A percentile compares a stretch with the other conserved stretches of the same genome.
Evolutionary conservation across 2,329 filamentous ascomycete species (phyloP).

Genomic region (Trematosphaeria pertusa): DNA sequence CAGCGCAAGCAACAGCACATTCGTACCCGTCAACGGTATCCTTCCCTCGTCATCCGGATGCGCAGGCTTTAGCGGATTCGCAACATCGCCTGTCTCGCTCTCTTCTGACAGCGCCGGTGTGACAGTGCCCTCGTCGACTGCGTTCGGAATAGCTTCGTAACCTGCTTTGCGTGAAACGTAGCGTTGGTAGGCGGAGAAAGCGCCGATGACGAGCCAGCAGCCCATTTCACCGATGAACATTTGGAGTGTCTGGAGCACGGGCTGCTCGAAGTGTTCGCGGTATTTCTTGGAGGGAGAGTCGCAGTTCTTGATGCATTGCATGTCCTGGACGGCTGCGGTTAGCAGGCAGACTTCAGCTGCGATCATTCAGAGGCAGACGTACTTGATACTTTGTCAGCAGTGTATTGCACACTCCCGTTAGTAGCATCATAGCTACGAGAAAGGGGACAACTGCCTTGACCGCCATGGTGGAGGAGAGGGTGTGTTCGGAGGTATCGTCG

Average conservation of each 20-base stretch:
- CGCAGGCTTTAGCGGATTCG: conserved; percentile 58
- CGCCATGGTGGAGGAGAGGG: conserved; percentile 63
- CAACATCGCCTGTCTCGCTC: conserved; percentile 53
- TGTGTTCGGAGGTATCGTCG: conserved; percentile 15
- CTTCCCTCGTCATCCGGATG: conserved; percentile 63
- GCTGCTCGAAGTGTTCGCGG: conserved; percentile 84
- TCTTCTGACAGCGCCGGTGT: conserved; percentile 53
- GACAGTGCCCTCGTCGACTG: conserved; percentile 28
- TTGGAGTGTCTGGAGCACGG: conserved; percentile 92
- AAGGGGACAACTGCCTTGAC: conserved; percentile 77
- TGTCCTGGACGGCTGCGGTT: conserved; percentile 67
- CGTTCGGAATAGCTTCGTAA: conserved; percentile 69
- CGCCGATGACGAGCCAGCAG: conserved; percentile 88
- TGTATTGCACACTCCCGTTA: conserved; percentile 96
- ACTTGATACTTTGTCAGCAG: conserved; percentile 97
- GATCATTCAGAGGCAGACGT: conserved; percentile 25
- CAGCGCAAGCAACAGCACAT: conserved; percentile 76
- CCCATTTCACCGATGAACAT: conserved; percentile 98
- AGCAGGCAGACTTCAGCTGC: conserved; percentile 16
- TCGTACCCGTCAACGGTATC: conserved; percentile 70
- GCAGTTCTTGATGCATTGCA: conserved; percentile 95
- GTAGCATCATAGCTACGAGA: conserved; percentile 92
- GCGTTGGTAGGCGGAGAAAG: conserved; percentile 70
- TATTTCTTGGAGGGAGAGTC: conserved; percentile 70
- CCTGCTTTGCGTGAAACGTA: conserved; percentile 59